These are phyloP conservation scores for Lolium multiflorum DNA, from an alignment of 176 grass and related monocot species.

Conservation along the genomic window DNA sequence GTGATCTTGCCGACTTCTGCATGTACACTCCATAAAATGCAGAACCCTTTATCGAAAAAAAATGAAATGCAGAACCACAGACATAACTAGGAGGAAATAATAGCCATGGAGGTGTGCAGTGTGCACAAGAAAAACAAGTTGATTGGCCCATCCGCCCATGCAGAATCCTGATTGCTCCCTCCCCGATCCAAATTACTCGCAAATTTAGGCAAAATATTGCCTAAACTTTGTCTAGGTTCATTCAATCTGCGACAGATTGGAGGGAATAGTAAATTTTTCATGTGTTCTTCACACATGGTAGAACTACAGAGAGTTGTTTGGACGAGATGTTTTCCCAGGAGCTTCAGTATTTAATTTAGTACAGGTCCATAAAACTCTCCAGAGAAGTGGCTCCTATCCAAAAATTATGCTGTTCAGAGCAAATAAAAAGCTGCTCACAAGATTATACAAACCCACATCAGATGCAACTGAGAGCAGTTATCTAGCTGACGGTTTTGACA, in stretches of 20 bases:
- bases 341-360: not conserved
- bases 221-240: no score
- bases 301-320: not conserved
- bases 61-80: not conserved
- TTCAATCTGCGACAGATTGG: no score
- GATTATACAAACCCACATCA: slow-evolving; percentile 39
- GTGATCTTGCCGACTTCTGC: not conserved
- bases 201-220: no score
- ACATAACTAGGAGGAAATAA: not conserved
- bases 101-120: not conserved
- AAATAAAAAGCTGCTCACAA: slow-evolving; percentile 21
- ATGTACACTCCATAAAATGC: not conserved
- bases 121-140: not conserved
- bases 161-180: not conserved
- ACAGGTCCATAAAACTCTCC: not conserved
- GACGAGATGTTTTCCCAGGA: not conserved
- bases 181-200: no score
- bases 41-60: no score
- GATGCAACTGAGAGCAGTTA: slow-evolving; percentile 4
- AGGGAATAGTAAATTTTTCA: not conserved
- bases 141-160: not conserved
- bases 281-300: not conserved
- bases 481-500: slow-evolving; percentile 46
- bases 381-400: not conserved
- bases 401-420: not conserved